Evolutionary conservation across 345 rosid genomes (phyloP).

Genomic region (Populus simonii): DNA sequence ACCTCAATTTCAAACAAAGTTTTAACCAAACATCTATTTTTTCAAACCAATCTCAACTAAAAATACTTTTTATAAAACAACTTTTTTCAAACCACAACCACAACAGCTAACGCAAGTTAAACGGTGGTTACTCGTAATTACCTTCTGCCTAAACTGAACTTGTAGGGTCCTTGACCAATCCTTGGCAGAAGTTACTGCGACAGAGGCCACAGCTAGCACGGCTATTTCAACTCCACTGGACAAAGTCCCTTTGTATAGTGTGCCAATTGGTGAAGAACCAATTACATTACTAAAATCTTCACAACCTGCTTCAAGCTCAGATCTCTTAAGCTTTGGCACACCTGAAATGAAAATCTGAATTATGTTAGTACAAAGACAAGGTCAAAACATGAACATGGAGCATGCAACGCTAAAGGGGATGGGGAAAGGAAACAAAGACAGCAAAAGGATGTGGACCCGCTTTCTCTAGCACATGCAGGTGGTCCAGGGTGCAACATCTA

Average conservation of each 20-base stretch:
- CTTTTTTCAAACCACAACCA: too few species aligned
- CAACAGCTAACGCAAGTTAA: too few species aligned
- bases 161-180: slow-evolving; percentile 69
- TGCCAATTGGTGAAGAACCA: slow-evolving; percentile 61
- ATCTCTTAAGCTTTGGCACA: slow-evolving; percentile 70
- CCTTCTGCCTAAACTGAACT: slow-evolving; percentile 73
- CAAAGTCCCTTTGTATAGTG: slow-evolving; percentile 80
- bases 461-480: background rate
- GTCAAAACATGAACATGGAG: slow-evolving; percentile 2
- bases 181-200: slow-evolving; percentile 39
- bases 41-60: too few species aligned
- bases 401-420: background rate
- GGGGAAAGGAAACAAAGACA: background rate
- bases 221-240: slow-evolving; percentile 91
- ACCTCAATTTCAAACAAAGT: too few species aligned
- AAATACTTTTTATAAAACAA: too few species aligned
- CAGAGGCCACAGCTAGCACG: slow-evolving; percentile 44
- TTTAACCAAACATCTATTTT: too few species aligned
- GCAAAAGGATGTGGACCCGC: background rate
- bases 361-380: background rate
- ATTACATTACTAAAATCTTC: slow-evolving; percentile 96
- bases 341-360: slow-evolving; percentile 41
- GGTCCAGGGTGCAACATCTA: background rate
- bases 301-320: slow-evolving; percentile 86
- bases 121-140: slow-evolving; percentile 19